Conservation (phyloP, 2,329 filamentous ascomycete species). For the Podosphaera leucotricha region DNA sequence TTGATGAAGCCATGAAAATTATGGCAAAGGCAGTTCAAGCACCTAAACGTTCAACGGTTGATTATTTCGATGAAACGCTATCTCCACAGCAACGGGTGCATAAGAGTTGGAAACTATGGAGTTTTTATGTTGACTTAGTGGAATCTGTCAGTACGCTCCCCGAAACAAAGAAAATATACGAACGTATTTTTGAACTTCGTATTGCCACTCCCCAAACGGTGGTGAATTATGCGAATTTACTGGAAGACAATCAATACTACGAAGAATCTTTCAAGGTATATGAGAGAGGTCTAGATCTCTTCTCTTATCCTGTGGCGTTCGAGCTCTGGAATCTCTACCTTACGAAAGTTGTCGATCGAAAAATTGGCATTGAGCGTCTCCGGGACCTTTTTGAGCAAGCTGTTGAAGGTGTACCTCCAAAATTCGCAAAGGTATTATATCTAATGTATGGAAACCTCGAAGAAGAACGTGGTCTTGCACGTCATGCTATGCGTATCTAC, state of each 20-base stretch:
- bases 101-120: constrained; percentile 99
- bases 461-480: constrained; percentile 78
- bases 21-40: constrained; percentile 95
- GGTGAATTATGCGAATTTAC: constrained; percentile 88
- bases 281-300: constrained; percentile 88
- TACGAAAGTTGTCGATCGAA: constrained; percentile 87
- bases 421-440: constrained; percentile 88
- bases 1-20: constrained; percentile 78
- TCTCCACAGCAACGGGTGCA: constrained; percentile 91
- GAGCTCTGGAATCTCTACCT: constrained; percentile 97
- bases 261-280: constrained; percentile 98
- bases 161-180: constrained; percentile 84
- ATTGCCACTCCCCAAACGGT: constrained; percentile 97
- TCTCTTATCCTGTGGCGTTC: constrained; percentile 93
- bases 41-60: constrained; percentile 93
- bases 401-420: constrained; percentile 78
- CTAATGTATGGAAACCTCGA: constrained; percentile 97
- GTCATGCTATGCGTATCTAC: constrained; percentile 97
- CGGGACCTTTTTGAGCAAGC: constrained; percentile 95
- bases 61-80: constrained; percentile 91
- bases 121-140: constrained; percentile 94
- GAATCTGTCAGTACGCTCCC: constrained; percentile 82
- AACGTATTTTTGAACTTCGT: constrained; percentile 90
- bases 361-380: constrained; percentile 82
- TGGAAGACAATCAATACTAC: constrained; percentile 86